Conservation (phyloP, 2,329 filamentous ascomycete genomes). For the Penicillium brasilianum region DNA sequence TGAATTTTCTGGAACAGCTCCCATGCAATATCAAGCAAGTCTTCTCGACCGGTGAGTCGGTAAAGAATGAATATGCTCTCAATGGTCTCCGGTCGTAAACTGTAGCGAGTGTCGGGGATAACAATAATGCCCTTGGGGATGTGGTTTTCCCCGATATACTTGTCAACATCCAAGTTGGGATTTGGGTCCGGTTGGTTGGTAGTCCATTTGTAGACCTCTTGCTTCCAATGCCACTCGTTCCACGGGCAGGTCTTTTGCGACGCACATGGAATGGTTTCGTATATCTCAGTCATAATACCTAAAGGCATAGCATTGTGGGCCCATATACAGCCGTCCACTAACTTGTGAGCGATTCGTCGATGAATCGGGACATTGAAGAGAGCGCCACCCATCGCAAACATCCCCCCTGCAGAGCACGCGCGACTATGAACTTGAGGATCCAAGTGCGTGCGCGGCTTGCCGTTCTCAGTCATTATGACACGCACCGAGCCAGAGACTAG, state of each 20-base stretch:
- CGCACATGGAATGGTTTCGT: constrained; percentile 50
- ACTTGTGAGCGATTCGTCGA: constrained; percentile 54
- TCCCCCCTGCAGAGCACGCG: constrained; percentile 60
- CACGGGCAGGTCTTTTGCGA: constrained; percentile 48
- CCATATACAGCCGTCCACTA: constrained; percentile 63
- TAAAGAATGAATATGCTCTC: constrained; percentile 91
- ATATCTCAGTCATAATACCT: constrained; percentile 61
- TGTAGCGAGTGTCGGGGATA: constrained; percentile 23
- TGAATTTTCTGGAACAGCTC: constrained; percentile 78
- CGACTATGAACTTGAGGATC: constrained; percentile 57
- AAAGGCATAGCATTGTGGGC: constrained; percentile 55
- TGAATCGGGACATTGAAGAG: constrained; percentile 58
- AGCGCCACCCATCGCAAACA: constrained; percentile 59
- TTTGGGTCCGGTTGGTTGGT: constrained; percentile 8
- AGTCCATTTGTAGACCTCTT: constrained; percentile 31
- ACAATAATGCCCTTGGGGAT: constrained; percentile 27
- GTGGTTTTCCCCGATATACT: constrained; percentile 20
- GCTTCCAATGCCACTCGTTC: constrained; percentile 41
- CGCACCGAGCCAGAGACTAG: constrained; percentile 53
- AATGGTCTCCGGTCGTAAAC: constrained; percentile 75
- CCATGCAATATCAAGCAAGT: constrained; percentile 83
- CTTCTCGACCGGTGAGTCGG: constrained; percentile 78
- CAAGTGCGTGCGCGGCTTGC: constrained; percentile 17
- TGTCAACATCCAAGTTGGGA: constrained; percentile 15
- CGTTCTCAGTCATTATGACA: constrained; percentile 25